phyloP scores from a whole-genome alignment of 1,139 yeast genomes.

The Yamadazyma mexicana region DNA sequence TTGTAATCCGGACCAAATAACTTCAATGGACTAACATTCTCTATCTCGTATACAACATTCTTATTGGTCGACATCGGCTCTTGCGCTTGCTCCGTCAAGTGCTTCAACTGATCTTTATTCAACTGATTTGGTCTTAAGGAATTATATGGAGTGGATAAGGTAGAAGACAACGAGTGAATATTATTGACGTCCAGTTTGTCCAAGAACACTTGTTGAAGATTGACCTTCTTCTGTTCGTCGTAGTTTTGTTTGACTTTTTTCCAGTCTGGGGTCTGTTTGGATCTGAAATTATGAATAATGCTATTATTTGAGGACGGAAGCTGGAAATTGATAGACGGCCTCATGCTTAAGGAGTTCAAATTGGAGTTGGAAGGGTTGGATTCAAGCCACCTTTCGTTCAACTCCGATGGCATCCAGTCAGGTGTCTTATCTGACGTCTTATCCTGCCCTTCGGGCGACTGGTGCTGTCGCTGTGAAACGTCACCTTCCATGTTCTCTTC shows the following conservation, averaged over 20 bases:
- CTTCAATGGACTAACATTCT: constrained; percentile 37
- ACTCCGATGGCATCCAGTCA: constrained; percentile 47
- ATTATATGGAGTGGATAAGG: constrained; percentile 34
- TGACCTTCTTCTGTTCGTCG: constrained; percentile 24
- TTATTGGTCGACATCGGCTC: neutral
- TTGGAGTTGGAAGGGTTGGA: constrained; percentile 18
- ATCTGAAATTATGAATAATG: constrained; percentile 35
- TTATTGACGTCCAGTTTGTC: constrained; percentile 5
- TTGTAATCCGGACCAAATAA: constrained; percentile 40
- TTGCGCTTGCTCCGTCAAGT: neutral
- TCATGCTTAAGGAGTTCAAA: constrained; percentile 24
- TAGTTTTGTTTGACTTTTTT: constrained; percentile 31
- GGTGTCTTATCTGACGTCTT: constrained; percentile 29
- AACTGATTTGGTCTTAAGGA: constrained; percentile 14
- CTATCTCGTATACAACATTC: constrained; percentile 18
- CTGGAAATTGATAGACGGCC: constrained; percentile 22
- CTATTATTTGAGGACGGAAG: constrained; percentile 28
- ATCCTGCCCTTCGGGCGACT: constrained; percentile 28
- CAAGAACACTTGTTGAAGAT: constrained; percentile 28
- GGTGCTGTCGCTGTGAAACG: no score
- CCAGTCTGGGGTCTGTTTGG: constrained; percentile 39
- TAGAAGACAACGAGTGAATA: constrained; percentile 33
- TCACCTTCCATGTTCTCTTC: neutral
- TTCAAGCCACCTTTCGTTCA: constrained; percentile 36
- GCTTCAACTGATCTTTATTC: constrained; percentile 22